Percentiles rank a stretch among this genome's conserved stretches.
phyloP scores from a whole-genome alignment of 768 basidiomycete genomes.

The Serendipita vermifera region DNA sequence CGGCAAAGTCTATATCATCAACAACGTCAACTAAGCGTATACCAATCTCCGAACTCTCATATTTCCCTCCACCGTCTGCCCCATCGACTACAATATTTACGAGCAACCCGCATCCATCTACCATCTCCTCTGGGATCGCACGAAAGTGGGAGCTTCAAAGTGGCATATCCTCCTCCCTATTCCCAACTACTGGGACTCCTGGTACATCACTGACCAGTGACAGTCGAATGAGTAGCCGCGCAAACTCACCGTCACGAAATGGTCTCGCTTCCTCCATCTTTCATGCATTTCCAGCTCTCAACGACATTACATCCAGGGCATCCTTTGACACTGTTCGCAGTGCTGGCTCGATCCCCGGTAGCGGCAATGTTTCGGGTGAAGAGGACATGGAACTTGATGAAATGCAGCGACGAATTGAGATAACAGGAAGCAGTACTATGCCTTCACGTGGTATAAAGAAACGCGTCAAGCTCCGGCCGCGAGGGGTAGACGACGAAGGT shows the following conservation, averaged over 20 bases:
- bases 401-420: not conserved
- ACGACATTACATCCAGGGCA: not conserved
- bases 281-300: not conserved
- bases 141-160: not conserved
- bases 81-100: constrained; percentile 2
- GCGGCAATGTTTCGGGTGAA: constrained; percentile 1
- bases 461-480: not conserved
- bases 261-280: not conserved
- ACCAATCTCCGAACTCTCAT: constrained; percentile 2
- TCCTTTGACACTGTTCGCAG: not conserved
- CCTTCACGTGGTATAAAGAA: not conserved
- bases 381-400: constrained; percentile 1
- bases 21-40: not conserved
- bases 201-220: not conserved
- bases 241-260: not conserved
- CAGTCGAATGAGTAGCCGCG: not conserved
- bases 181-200: not conserved
- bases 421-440: too few relatives aligned
- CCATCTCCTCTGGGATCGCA: not conserved
- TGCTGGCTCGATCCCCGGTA: not conserved
- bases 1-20: not conserved
- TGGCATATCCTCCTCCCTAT: not conserved
- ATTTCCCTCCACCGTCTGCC: not conserved
- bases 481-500: too few relatives aligned
- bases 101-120: constrained; percentile 2